Evolutionary conservation across 352 stramenopile genomes (phyloP).

Genomic region (Phytophthora vignae): DNA sequence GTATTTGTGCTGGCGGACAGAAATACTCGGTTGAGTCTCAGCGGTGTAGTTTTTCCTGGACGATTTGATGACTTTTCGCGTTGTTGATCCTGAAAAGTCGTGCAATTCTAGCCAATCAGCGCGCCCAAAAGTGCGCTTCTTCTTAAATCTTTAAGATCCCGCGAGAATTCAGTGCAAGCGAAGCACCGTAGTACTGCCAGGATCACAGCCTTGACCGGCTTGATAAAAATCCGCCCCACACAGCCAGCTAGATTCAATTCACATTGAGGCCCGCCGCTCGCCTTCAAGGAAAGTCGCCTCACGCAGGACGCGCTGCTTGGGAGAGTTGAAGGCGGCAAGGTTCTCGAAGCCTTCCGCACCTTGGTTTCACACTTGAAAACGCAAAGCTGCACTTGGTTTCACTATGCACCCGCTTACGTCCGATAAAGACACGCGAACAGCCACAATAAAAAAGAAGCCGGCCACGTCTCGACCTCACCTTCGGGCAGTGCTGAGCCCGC

Average conservation of each 20-base stretch:
- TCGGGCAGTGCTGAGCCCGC: constrained; percentile 2
- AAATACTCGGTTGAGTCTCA: background rate
- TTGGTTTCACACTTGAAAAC: constrained; percentile 5
- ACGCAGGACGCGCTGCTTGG: background rate
- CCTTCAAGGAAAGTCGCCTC: background rate
- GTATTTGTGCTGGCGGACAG: background rate
- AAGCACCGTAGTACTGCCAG: background rate
- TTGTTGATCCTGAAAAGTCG: background rate
- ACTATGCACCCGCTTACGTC: constrained; percentile 1
- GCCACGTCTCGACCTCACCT: constrained; percentile 3
- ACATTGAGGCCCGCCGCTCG: background rate
- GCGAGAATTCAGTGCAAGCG: background rate
- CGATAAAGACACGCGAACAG: constrained; percentile 25
- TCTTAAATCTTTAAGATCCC: constrained; percentile 13
- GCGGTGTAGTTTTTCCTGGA: background rate
- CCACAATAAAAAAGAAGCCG: constrained; percentile 32
- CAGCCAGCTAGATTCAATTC: background rate
- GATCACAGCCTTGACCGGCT: background rate
- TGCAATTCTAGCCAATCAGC: constrained; percentile 7
- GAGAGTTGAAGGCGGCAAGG: background rate
- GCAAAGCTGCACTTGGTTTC: constrained; percentile 11
- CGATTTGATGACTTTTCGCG: background rate
- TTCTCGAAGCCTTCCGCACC: constrained; percentile 20
- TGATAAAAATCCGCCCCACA: background rate
- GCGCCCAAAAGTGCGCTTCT: background rate